Conservation (phyloP, 768 basidiomycete species). For the Lactarius pseudohatsudake region DNA sequence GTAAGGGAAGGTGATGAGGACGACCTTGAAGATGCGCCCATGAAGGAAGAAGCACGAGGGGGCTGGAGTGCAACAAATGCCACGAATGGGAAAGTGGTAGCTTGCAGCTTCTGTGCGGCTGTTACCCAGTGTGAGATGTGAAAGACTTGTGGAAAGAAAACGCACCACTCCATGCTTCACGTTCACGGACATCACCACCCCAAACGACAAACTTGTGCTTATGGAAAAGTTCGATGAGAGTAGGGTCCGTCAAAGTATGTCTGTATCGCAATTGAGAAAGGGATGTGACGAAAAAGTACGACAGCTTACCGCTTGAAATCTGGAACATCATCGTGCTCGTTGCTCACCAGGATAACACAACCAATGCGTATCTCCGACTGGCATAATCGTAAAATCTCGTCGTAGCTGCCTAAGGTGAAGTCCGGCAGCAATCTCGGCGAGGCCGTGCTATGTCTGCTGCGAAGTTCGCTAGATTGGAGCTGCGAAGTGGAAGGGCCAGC, state of each 20-base stretch:
- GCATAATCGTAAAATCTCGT: slow-evolving; percentile 68
- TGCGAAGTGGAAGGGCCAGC: slow-evolving; percentile 47
- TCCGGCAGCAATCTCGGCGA: slow-evolving; percentile 67
- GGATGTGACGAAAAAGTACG: neutral
- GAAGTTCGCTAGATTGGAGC: slow-evolving; percentile 37
- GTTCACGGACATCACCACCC: slow-evolving; percentile 88
- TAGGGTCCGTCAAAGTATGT: slow-evolving; percentile 70
- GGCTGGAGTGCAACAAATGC: slow-evolving; percentile 90
- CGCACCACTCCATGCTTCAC: slow-evolving; percentile 76
- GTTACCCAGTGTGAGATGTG: slow-evolving; percentile 23
- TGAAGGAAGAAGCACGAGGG: slow-evolving; percentile 44
- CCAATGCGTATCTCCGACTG: slow-evolving; percentile 72
- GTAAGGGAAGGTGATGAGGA: slow-evolving; percentile 53
- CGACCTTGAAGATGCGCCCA: slow-evolving; percentile 36
- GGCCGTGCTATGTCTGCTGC: slow-evolving; percentile 31
- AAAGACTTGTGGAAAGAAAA: neutral
- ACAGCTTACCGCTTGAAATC: slow-evolving; percentile 76
- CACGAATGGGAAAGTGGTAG: slow-evolving; percentile 90
- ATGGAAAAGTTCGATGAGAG: slow-evolving; percentile 64
- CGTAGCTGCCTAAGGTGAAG: slow-evolving; percentile 79
- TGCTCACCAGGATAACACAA: slow-evolving; percentile 80
- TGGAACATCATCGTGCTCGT: slow-evolving; percentile 86
- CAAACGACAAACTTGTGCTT: slow-evolving; percentile 82
- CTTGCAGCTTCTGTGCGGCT: slow-evolving; percentile 73
- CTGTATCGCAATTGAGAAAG: slow-evolving; percentile 38